Conservation (phyloP, 805 yeast species). For the Suhomyces sp. region DNA sequence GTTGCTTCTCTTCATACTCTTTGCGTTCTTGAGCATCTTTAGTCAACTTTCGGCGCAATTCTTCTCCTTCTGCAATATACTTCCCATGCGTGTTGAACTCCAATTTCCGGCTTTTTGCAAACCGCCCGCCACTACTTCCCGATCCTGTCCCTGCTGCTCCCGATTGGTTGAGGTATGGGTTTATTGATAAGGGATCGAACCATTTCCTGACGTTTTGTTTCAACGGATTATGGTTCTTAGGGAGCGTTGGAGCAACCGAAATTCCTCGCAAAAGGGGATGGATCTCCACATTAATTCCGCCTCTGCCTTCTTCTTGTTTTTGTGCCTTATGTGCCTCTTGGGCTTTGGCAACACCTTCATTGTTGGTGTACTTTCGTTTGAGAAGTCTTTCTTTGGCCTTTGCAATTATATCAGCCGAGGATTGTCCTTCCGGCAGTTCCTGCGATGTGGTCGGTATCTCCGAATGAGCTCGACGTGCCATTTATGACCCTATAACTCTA, state of each 20-base stretch:
- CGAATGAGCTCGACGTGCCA: too few species aligned
- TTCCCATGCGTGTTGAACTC: conserved; percentile 64
- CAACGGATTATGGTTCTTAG: conserved; percentile 29
- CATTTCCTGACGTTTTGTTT: conserved; percentile 24
- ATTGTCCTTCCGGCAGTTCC: too few species aligned
- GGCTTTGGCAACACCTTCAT: too few species aligned
- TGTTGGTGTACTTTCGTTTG: too few species aligned
- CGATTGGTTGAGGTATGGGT: conserved; percentile 38
- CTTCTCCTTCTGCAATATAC: conserved; percentile 53
- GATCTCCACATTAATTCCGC: conserved; percentile 33
- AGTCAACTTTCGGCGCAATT: conserved; percentile 41
- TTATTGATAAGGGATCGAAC: conserved; percentile 36
- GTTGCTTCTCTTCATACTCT: conserved; percentile 27
- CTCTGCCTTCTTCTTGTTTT: conserved; percentile 6
- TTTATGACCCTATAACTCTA: too few species aligned
- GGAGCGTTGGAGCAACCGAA: conserved; percentile 24
- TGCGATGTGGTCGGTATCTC: too few species aligned
- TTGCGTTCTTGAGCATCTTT: conserved; percentile 24
- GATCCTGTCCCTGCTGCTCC: conserved; percentile 1
- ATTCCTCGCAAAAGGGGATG: conserved; percentile 39
- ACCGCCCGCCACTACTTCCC: too few species aligned
- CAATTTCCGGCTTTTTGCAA: conserved; percentile 43
- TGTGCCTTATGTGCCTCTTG: too few species aligned
- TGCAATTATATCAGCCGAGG: conserved; percentile 9
- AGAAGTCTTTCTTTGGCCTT: conserved; percentile 10